Evolutionary conservation across 352 stramenopile genomes (phyloP), one percentile per base, ranked within the genome.

Genomic region (Pythium oligandrum): DNA sequence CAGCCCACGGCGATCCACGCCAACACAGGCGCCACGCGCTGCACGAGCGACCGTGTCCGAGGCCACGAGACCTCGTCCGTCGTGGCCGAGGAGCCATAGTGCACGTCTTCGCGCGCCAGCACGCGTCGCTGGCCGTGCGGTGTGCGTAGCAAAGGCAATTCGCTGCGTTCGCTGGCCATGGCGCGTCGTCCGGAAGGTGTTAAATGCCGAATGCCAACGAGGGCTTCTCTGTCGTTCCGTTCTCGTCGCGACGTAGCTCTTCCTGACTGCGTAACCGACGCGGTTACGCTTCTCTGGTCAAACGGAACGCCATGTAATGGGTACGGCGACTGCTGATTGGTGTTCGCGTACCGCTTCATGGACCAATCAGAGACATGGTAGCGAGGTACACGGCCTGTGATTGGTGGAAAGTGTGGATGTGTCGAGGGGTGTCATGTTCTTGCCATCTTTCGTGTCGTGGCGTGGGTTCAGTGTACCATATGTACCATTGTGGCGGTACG

Each of bases 1-100:
- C 70, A 64, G 17, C 78, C 78, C 46, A 85, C 40, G 2, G 73
- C 72, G 43, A 87, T 61, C 69, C 68, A 87, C 33, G 59, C 76
- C 38, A 83, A 38, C 35, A 82, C 59, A 31, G 75, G 75, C 8
- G 33, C 53, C 17, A 63, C 45, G 40, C 60, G 54, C 51, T 63
- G 54, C 40, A 61, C 40, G 30, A 68, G 30, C 48, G 59, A 66
- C 2, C 59, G 59, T 9, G 43, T 39, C 4, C 53, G 46, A 5
- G 30, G 45, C 50, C 12, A 50, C 9, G 38, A 42, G 7, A 12
- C 38, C 38, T 42, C 38, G 7, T 12, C 7, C 12, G 35, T 40
- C 17, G 51, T 1, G 1, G 44, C 0, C 26, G 57, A 54, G 45
- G 44, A 56, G 39, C 51, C 51, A 45, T 61, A 63, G 36, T 3